Evolutionary conservation across 805 yeast species (phyloP), one percentile per base, ranked within the genome.

Genomic region (Metschnikowia similis): DNA sequence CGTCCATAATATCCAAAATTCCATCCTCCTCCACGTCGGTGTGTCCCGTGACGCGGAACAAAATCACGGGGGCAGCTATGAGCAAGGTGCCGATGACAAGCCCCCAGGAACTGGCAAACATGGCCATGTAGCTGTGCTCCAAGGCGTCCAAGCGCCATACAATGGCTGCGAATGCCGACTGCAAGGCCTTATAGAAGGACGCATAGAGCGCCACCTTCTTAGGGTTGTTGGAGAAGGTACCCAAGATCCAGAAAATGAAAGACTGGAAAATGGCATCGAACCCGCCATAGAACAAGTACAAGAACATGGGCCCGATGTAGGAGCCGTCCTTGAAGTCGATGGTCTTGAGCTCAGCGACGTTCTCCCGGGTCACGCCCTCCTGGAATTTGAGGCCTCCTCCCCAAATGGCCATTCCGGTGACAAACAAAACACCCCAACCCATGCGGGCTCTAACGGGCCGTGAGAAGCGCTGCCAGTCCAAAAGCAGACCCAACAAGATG

Each of bases 141-240:
- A 68, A 51, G 30, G 80, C 75, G 58, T 81, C 85, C 53, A 80
- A 64, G 56, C 82, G 67, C 85, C 85, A 83, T 11, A 75, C 76
- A 42, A 82, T 70, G 26, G 82, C 86, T 11, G 82, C 81, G 61
- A 84, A 84, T 8, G 85, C 85, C 37, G 82, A 75, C 66, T 82
- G 87, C 51, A 83, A 64, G 50, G 83, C 81, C 69, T 83, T 83
- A 69, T 81, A 82, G 63, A 79, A 79, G 37, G 85, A 85, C 16
- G 83, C 82, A 57, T 79, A 78, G 51, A 81, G 63, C 27, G 84
- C 81, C 36, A 72, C 68, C 62, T 76, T 79, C 66, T 80, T 74
- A 31, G 83, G 75, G 58, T 78, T 75, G 62, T 82, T 82, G 49
- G 84, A 73, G 49, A 82, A 62, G 39, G 83, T 74, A 41, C 87